Evolutionary conservation across 495 filamentous ascomycete genomes (phyloP), one percentile per base, ranked within the genome.

Genomic region (Chaetomidium leptoderma): DNA sequence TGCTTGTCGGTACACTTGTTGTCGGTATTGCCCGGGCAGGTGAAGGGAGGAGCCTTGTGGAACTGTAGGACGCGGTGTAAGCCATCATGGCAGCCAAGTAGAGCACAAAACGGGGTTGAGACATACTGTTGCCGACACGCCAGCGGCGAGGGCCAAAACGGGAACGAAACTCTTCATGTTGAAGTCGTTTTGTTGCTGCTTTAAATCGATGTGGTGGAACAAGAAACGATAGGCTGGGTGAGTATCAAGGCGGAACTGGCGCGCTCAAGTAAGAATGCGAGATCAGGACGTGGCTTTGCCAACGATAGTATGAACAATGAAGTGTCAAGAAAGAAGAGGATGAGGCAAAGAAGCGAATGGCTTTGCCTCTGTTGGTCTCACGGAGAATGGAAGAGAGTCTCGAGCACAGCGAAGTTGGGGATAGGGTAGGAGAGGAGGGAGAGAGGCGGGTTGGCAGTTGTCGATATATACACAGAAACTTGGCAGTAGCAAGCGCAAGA

Each of bases 1-100:
- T 92, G 87, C 53, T 85, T 63, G 16, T 80, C 68, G 47, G 78
- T 84, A 76, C 91, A 95, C 49, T 85, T 71, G 74, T 95, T 92
- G 74, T 90, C 73, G 65, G 82, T 86, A 77, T 89, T 91, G 48
- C 73, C 73, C 8, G 90, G 90, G 75, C 78, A 86, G 46, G 75
- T 74, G 74, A 84, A 95, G 47, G 78, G 70, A 37, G 77, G 68
- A 51, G 83, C 78, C 56, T 79, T 75, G 65, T 73, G 71, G 81
- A 88, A 92, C 68, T 70, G 43, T 27, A 30, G 4, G 11, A 55
- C 2, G 43, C 3, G 1, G 44, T 55, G 65, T 72, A 55, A 71
- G 64, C 61, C 13, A 50, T 62, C 13, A 50, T 13, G 8, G 26
- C 13, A 27, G 14, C 16, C 24, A 16, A 4, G 9, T 1, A 2